These are phyloP conservation scores for Malus orientalis DNA, from an alignment of 306 rosid genomes.

Conservation along the genomic window DNA sequence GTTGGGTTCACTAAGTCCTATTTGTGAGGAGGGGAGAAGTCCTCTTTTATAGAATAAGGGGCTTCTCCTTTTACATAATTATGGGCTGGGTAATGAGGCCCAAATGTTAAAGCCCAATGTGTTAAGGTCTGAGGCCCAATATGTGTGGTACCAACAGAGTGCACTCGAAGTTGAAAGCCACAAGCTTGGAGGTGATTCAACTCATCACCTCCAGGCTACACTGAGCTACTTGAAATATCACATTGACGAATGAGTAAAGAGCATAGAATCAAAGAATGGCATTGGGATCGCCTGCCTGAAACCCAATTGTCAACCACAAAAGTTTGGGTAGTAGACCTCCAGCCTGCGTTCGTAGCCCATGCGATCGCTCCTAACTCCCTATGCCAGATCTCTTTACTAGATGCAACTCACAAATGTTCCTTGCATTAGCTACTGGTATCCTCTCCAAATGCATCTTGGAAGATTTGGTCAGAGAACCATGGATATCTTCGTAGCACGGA, in stretches of 20 bases:
- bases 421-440: too few relatives aligned
- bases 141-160: too few relatives aligned
- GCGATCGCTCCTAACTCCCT: accelerated
- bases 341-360: accelerated
- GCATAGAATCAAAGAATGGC: accelerated
- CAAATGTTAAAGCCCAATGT: too few relatives aligned
- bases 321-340: too few relatives aligned
- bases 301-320: accelerated
- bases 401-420: accelerated
- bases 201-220: accelerated
- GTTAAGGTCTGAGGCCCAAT: too few relatives aligned
- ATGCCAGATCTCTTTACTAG: accelerated
- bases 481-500: accelerated
- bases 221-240: accelerated
- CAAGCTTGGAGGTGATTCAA: accelerated
- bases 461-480: too few relatives aligned
- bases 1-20: too few relatives aligned
- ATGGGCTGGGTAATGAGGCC: too few relatives aligned
- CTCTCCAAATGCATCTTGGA: accelerated
- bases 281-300: accelerated
- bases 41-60: too few relatives aligned
- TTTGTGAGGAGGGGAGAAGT: too few relatives aligned
- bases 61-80: too few relatives aligned
- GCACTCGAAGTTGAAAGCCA: too few relatives aligned
- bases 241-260: accelerated